Percentiles rank a stretch among this genome's conserved stretches.
Evolutionary conservation across 78 protist genomes (phyloP).

Genomic region (Speleostelium caveatum): DNA sequence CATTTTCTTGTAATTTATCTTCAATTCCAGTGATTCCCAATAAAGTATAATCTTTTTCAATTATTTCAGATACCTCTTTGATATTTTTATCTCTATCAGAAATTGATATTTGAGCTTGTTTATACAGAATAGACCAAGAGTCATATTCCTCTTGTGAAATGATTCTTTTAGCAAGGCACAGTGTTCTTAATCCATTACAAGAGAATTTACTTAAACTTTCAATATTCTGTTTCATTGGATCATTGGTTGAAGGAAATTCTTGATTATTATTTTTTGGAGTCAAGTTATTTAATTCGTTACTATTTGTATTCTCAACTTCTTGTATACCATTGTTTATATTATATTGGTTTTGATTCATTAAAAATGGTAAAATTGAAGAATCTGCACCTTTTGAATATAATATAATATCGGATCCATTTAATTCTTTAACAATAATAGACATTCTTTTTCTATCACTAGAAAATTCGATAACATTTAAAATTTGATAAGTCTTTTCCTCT

Average conservation of each 20-base stretch:
- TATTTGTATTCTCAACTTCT: neutral
- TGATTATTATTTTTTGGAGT: neutral
- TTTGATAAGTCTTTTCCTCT: conserved; percentile 41
- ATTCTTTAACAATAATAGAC: conserved; percentile 86
- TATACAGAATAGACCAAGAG: conserved; percentile 24
- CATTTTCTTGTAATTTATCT: conserved; percentile 96
- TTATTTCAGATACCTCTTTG: conserved; percentile 11
- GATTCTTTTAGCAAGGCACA: conserved; percentile 83
- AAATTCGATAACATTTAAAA: conserved; percentile 91
- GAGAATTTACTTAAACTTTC: conserved; percentile 78
- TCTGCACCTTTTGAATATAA: conserved; percentile 95
- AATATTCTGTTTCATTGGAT: conserved; percentile 6
- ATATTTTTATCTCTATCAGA: conserved; percentile 35
- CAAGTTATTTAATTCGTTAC: neutral
- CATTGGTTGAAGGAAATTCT: no score
- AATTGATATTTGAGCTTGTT: conserved; percentile 56
- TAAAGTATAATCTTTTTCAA: conserved; percentile 84
- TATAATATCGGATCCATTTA: conserved; percentile 11
- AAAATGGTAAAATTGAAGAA: conserved; percentile 43
- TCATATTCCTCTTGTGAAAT: conserved; percentile 56
- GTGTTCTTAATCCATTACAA: conserved; percentile 91
- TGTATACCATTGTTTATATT: neutral
- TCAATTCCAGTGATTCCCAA: conserved; percentile 95
- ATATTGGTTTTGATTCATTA: neutral
- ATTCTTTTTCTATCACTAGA: conserved; percentile 92